A percentile compares a stretch with the other conserved stretches of the same genome.
Evolutionary conservation across 129 eudicot species (phyloP).

Genomic region (Chrysanthemum seticuspe): DNA sequence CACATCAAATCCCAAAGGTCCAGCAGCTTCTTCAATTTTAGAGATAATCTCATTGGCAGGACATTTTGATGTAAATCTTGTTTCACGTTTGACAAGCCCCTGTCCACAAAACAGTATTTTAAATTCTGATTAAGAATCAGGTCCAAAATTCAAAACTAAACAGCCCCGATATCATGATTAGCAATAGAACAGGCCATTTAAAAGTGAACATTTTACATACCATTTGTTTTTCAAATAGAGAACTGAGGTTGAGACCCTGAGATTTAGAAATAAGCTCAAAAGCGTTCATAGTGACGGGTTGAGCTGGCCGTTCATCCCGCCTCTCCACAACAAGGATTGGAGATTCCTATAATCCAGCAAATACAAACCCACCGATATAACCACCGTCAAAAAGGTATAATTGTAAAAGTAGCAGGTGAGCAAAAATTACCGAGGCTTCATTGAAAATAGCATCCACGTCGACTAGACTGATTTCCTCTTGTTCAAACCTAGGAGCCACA

Average conservation of each 20-base stretch:
- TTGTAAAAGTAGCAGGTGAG: not conserved
- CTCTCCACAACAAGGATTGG: conserved; percentile 79
- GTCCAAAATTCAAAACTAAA: not conserved
- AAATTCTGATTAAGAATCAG: not conserved
- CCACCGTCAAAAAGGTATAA: conserved; percentile 5
- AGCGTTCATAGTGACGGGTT: conserved; percentile 93
- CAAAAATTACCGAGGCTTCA: conserved; percentile 52
- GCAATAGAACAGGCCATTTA: not conserved
- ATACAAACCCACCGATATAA: not conserved
- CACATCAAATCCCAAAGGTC: conserved; percentile 92
- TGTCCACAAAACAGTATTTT: conserved; percentile 30
- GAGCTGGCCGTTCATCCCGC: conserved; percentile 61
- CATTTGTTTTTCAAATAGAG: conserved; percentile 95
- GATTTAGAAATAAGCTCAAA: conserved; percentile 99
- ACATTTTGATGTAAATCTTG: conserved; percentile 86
- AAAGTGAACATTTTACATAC: conserved; percentile 33
- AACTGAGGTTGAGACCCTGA: conserved; percentile 93
- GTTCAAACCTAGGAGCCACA: conserved; percentile 71
- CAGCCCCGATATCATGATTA: not conserved
- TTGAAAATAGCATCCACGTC: conserved; percentile 81
- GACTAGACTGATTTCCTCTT: conserved; percentile 74
- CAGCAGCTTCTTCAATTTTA: conserved; percentile 88
- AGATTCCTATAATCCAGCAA: conserved; percentile 47
- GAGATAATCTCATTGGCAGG: conserved; percentile 83
- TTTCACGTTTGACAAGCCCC: conserved; percentile 98